Evolutionary conservation across 2,329 filamentous ascomycete species (phyloP), one percentile per base, ranked within the genome.

Genomic region (Cladophialophora chaetospira): DNA sequence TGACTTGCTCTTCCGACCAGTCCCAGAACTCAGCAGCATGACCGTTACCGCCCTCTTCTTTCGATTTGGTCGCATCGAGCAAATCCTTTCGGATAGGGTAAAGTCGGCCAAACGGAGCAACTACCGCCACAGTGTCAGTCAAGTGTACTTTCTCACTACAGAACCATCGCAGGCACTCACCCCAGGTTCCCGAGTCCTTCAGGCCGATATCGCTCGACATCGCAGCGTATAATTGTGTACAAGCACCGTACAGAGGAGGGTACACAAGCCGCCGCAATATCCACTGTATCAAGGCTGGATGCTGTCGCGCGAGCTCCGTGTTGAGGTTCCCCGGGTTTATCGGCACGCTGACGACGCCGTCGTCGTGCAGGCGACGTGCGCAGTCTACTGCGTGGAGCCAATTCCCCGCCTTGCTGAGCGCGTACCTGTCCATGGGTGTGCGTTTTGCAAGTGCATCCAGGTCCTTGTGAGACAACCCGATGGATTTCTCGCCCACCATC

Each of bases 341-440:
- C 8, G 40, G 17, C 17, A 54, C 28, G 29, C 43, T 47, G 8
- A 54, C 5, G 11, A 54, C 31, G n/a, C 33, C 33, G 29, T 36
- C 17, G 1, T 23, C 33, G 8, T 11, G 13, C 21, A 21, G 19
- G 4, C 48, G 48, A 1, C 48, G 19, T 8, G 48, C 48, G 13
- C 19, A 52, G 2, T 52, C 48, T 5, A 28, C 35, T 29, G 48
- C 31, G 10, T 52, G 48, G 5, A 52, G 21, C 6, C 13, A 17
- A 29, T 40, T 52, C 4, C 48, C 48, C 4, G 48, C 35, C 17
- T 52, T 52, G 48, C 48, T 52, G 3, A 36, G 19, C 33, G 19
- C 26, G 21, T 52, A 52, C 17, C 17, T 44, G 19, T 44, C n/a
- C 40, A 19, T 21, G 11, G 17, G 11, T 13, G 36, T 13, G 8